Conservation (phyloP, 495 filamentous ascomycete genomes). For the Friedmanniomyces simplex region DNA sequence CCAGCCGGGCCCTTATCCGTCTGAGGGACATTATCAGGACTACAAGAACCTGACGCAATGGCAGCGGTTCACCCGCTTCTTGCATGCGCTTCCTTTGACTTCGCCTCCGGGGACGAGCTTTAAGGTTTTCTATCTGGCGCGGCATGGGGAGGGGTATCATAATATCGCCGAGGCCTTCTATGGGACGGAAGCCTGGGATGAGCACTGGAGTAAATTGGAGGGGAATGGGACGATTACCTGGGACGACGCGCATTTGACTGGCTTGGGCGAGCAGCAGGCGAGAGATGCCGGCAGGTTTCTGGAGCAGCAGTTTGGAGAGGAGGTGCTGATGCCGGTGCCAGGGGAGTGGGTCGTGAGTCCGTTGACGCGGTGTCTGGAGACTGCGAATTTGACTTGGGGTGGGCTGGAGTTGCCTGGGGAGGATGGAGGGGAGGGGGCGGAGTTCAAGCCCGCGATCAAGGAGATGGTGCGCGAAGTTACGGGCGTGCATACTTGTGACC, state of each 20-base stretch:
- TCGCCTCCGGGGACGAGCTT: constrained; percentile 12
- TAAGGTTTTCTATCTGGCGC: constrained; percentile 29
- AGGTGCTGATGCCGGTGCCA: constrained; percentile 22
- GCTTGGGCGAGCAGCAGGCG: constrained; percentile 23
- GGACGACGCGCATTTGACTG: constrained; percentile 28
- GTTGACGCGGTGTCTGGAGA: constrained; percentile 26
- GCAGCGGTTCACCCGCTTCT: constrained; percentile 24
- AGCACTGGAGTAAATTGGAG: constrained; percentile 29
- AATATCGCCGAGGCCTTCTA: constrained; percentile 32
- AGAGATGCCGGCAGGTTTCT: constrained; percentile 20
- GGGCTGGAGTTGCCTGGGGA: constrained; percentile 14
- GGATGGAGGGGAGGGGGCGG: background rate
- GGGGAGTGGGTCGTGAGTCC: constrained; percentile 28
- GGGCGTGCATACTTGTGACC: constrained; percentile 24
- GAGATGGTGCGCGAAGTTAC: constrained; percentile 27
- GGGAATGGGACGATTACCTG: constrained; percentile 26
- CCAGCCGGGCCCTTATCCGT: constrained; percentile 38
- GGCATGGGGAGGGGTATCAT: constrained; percentile 33
- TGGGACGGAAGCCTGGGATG: constrained; percentile 32
- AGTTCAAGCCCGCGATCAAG: constrained; percentile 24
- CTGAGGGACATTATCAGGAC: constrained; percentile 28
- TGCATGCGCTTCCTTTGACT: constrained; percentile 17
- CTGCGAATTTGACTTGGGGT: constrained; percentile 24
- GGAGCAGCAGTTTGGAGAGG: constrained; percentile 13
- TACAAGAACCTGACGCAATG: constrained; percentile 27